Evolutionary conservation across 2,329 filamentous ascomycete genomes (phyloP).

Genomic region (Calonectria henricotiae): DNA sequence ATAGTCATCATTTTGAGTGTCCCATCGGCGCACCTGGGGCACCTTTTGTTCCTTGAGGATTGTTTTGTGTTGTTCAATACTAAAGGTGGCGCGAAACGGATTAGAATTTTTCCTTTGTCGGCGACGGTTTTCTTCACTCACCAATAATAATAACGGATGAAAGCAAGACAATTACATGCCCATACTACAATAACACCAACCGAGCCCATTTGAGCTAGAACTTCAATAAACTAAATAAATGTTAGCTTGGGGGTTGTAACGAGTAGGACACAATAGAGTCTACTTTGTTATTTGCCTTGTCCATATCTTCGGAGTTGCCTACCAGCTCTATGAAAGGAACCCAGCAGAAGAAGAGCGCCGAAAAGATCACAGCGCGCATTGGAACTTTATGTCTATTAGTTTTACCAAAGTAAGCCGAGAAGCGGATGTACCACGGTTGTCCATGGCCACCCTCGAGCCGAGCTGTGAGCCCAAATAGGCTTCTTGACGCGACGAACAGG

Average conservation of each 20-base stretch:
- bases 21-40: slow-evolving; percentile 22
- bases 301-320: not conserved
- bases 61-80: slow-evolving; percentile 11
- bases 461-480: slow-evolving; percentile 20
- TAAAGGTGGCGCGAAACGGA: not conserved
- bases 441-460: slow-evolving; percentile 5
- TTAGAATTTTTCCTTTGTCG: not conserved
- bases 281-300: slow-evolving; percentile 5
- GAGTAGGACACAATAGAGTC: too few species aligned
- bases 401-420: slow-evolving; percentile 18
- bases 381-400: slow-evolving; percentile 14
- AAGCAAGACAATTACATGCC: slow-evolving; percentile 19
- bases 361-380: slow-evolving; percentile 15
- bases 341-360: slow-evolving; percentile 1
- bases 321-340: slow-evolving; percentile 16
- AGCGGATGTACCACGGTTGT: slow-evolving; percentile 11
- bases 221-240: slow-evolving; percentile 8
- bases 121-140: not conserved
- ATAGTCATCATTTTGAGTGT: slow-evolving; percentile 3
- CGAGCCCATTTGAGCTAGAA: slow-evolving; percentile 18
- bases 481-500: slow-evolving; percentile 19
- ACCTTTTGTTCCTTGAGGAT: not conserved
- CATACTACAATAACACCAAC: slow-evolving; percentile 11
- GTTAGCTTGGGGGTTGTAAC: not conserved
- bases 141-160: slow-evolving; percentile 19